Base-by-base conservation (phyloP, 129 eudicot genomes). In the Glebionis coronaria region DNA sequence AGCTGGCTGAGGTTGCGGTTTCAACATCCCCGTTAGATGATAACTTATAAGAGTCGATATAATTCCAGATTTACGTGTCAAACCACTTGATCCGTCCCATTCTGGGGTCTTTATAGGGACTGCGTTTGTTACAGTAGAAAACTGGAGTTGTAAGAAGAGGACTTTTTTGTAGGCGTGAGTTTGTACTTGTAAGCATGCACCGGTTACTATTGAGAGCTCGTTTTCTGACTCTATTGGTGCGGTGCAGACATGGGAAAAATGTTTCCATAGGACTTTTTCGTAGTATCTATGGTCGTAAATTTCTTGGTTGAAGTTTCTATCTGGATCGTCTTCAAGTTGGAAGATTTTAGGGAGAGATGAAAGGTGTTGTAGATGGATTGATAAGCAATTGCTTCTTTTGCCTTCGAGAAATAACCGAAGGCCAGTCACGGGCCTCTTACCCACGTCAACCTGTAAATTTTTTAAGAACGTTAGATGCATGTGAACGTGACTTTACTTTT, bases 41-140 rank as follows among this genome's bases (percentile, higher is more conserved):
- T 86, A 92, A 76, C 99, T 94, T 15, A 94, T 94, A 6, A 94
- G 73, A 58, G 99, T 94, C 0, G 99, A 94, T 56, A 94, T 89
- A 5, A 94, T 85, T 9, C 99, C 99, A 14, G 99, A 94, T 81
- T 94, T 94, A 4, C 97, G 92, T 20, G 93, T 87, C 58, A 94
- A 65, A 16, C 90, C 97, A 0, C 97, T 90, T n/a, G 99, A 89
- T 1, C 99, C 99, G 42, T 94, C 99, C 99, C 99, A 94, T 21
- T 94, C 99, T 1, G 97, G 95, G 46, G 77, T 72, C 82, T 84
- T 94, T 28, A 82, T 85, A 18, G 74, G 61, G 4, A 83, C 82
- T 0, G 90, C 95, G 61, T 93, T 95, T 14, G 64, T 14, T 4
- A 87, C 93, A 2, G 88, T 84, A 40, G 97, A 84, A 80, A 94